Conservation (phyloP, 2,329 filamentous ascomycete species). For the Boeremia exigua region DNA sequence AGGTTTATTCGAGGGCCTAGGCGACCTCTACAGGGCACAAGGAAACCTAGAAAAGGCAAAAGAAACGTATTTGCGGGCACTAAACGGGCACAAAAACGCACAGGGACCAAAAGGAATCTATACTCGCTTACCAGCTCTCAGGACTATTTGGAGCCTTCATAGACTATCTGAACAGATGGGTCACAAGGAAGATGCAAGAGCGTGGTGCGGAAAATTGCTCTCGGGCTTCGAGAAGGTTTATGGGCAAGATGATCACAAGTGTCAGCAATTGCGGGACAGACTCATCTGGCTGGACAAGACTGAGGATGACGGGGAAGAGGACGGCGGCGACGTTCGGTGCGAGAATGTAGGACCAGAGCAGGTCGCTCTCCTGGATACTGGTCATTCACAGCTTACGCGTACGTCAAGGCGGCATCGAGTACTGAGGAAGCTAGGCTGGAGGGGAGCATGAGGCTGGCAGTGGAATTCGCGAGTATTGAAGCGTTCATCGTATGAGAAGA, state of each 20-base stretch:
- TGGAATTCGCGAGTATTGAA: too few relatives aligned
- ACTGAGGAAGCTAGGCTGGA: not conserved
- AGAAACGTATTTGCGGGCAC: not conserved
- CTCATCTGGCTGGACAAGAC: not conserved
- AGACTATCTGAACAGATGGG: not conserved
- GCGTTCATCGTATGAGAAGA: too few relatives aligned
- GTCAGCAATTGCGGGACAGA: not conserved
- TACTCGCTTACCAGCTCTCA: not conserved
- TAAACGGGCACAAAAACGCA: not conserved
- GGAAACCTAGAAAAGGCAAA: not conserved
- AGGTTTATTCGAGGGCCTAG: not conserved
- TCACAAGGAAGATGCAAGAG: constrained; percentile 2
- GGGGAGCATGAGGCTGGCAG: not conserved
- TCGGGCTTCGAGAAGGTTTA: constrained; percentile 4
- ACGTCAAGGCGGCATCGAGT: not conserved
- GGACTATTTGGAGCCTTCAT: not conserved
- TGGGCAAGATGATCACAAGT: not conserved
- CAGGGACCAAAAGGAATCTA: not conserved
- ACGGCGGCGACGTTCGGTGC: not conserved
- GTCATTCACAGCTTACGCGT: not conserved
- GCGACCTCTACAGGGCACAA: not conserved
- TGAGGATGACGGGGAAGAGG: not conserved
- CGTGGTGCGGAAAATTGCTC: constrained; percentile 9
- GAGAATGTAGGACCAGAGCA: not conserved
- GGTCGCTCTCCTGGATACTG: not conserved